phyloP scores from a whole-genome alignment of 805 yeast species.

The Barnettozyma populi region DNA sequence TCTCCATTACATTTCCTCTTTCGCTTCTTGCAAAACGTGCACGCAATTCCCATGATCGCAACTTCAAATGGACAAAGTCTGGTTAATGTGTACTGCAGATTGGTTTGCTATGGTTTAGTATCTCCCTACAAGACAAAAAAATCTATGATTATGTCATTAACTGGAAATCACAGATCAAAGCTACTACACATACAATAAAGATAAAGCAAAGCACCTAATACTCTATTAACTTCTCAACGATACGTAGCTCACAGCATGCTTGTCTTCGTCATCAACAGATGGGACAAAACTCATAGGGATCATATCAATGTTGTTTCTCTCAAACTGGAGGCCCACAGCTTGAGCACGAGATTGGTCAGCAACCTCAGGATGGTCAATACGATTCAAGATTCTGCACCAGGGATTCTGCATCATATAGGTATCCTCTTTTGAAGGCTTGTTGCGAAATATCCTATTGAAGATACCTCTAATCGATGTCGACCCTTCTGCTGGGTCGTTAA shows the following conservation, averaged over 20 bases:
- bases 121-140: no score
- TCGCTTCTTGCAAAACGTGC: conserved; percentile 14
- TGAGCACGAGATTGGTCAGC: not conserved
- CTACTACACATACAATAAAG: not conserved
- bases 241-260: conserved; percentile 3
- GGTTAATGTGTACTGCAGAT: no score
- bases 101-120: no score
- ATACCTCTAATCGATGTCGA: not conserved
- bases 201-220: not conserved
- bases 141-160: not conserved
- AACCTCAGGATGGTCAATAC: conserved; percentile 10
- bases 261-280: not conserved
- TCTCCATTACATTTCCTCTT: conserved; percentile 17
- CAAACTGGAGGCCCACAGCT: conserved; percentile 1
- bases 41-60: conserved; percentile 6
- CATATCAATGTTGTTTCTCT: conserved; percentile 11
- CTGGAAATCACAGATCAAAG: not conserved
- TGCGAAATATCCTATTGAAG: conserved; percentile 7
- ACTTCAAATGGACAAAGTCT: no score
- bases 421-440: conserved; percentile 3
- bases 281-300: conserved; percentile 5
- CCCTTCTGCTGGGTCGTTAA: not conserved
- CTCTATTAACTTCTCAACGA: not conserved
- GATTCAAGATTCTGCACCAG: conserved; percentile 17
- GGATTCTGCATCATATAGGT: conserved; percentile 8